Base-by-base conservation (phyloP, 495 filamentous ascomycete species). In the Hypoxylon rickii region DNA sequence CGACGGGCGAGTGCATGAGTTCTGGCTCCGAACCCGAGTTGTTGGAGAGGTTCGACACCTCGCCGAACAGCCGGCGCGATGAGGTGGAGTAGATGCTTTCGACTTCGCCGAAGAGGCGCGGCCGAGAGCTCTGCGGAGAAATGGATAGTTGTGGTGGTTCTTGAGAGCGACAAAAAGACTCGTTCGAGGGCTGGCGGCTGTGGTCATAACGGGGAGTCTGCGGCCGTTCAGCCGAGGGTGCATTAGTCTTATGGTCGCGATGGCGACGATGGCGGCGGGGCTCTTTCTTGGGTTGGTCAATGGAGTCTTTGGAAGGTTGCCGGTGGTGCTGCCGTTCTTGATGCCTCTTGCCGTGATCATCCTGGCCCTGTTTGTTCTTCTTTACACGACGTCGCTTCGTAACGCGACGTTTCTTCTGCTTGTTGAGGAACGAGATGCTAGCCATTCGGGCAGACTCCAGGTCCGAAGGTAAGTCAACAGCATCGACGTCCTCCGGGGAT, bases 371-470 rank as follows among this genome's bases (percentile, higher is more conserved):
- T 2, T 54, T 55, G 32, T 57, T 49, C 36, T 65, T 74, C 31
- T 66, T 70, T 58, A 64, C 75, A 50, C 70, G 75, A 51, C 74
- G 75, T 13, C 73, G 68, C 42, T 70, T 68, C 3, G 62, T 68
- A 38, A 78, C 57, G 22, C 71, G 66, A 20, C 73, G 71, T 59
- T 81, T 79, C 68, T 75, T 78, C 8, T 75, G 59, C 51, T 76
- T 79, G n/a, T 76, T 79, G 44, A 70, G 70, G 44, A 71, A 68
- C 8, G 72, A 69, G 7, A 74, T 37, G 31, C 72, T 74, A 18
- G 74, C 76, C 52, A 71, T 36, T 37, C 51, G 69, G 3, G 76
- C 76, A 16, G 71, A 70, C n/a, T 75, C 69, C 11, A 76, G 60
- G 34, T 77, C 75, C 3, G 70, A 72, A n/a, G 68, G 66, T 16